Evolutionary conservation across 495 filamentous ascomycete species (phyloP).

Genomic region (Lentithecium fluviatile): DNA sequence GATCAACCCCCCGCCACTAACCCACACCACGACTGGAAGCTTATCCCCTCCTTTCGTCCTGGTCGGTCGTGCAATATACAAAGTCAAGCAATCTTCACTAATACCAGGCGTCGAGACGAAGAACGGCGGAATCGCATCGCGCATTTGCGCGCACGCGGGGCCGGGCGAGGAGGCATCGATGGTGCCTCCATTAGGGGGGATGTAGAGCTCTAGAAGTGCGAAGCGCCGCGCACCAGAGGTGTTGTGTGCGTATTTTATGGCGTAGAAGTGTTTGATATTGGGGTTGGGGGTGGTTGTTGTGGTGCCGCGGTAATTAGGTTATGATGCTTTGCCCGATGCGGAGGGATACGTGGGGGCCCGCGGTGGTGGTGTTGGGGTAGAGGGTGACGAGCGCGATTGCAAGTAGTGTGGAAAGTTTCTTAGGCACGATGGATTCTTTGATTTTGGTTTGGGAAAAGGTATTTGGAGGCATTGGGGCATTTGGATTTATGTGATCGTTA

Average conservation of each 20-base stretch:
- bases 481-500: too few species aligned
- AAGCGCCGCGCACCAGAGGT: constrained; percentile 17
- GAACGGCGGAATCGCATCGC: constrained; percentile 9
- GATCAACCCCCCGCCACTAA: constrained; percentile 13
- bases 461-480: too few species aligned
- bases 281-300: constrained; percentile 12
- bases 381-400: too few species aligned
- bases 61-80: constrained; percentile 9
- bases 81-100: constrained; percentile 23
- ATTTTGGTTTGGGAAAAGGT: too few species aligned
- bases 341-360: too few species aligned
- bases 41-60: not conserved
- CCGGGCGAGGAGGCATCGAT: constrained; percentile 14
- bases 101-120: constrained; percentile 3
- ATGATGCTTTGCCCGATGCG: not conserved
- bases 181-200: not conserved
- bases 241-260: constrained; percentile 14
- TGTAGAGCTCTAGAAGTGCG: constrained; percentile 12
- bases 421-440: too few species aligned
- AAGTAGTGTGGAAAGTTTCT: too few species aligned
- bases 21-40: constrained; percentile 9
- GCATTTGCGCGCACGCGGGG: constrained; percentile 11
- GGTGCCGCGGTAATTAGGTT: constrained; percentile 17
- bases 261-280: too few species aligned
- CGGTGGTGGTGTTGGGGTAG: too few species aligned